phyloP scores from a whole-genome alignment of 2,329 filamentous ascomycete genomes.

The Neopestalotiopsis sp. region DNA sequence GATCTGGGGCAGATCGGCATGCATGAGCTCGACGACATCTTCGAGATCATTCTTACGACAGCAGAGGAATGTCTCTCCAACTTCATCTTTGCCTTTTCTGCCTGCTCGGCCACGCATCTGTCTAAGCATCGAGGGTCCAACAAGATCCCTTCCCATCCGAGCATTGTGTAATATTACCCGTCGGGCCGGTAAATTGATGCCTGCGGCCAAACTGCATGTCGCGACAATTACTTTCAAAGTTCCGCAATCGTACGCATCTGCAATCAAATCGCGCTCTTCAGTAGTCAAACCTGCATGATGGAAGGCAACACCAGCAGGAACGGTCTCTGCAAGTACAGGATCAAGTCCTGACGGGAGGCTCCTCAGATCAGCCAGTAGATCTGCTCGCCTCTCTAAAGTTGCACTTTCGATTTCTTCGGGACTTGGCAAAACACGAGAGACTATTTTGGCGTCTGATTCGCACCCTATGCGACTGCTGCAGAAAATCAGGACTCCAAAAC shows the following conservation, averaged over 20 bases:
- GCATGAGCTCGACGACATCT: conserved; percentile 72
- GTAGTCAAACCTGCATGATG: conserved; percentile 76
- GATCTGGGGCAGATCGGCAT: conserved; percentile 73
- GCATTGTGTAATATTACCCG: conserved; percentile 78
- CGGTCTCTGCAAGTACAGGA: conserved; percentile 65
- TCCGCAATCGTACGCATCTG: conserved; percentile 72
- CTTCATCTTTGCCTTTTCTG: conserved; percentile 77
- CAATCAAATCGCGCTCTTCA: conserved; percentile 76
- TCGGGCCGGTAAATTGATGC: conserved; percentile 76
- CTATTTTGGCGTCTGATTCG: conserved; percentile 71
- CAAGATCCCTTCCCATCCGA: conserved; percentile 76
- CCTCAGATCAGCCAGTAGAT: conserved; percentile 70
- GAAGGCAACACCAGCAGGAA: conserved; percentile 73
- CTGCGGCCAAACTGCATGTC: conserved; percentile 81
- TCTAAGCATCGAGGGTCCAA: conserved; percentile 80
- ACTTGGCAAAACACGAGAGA: conserved; percentile 69
- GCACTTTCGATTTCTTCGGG: conserved; percentile 49
- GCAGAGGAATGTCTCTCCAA: conserved; percentile 80
- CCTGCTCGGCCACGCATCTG: conserved; percentile 83
- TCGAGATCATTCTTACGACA: conserved; percentile 73
- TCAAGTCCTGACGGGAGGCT: conserved; percentile 72
- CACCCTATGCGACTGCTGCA: conserved; percentile 72
- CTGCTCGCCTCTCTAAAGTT: conserved; percentile 63
- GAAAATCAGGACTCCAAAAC: conserved; percentile 76
- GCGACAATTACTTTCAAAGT: conserved; percentile 74